These are phyloP conservation scores for Skeletonema marinoi DNA, from an alignment of 108 stramenopile genomes.

Conservation along the genomic window DNA sequence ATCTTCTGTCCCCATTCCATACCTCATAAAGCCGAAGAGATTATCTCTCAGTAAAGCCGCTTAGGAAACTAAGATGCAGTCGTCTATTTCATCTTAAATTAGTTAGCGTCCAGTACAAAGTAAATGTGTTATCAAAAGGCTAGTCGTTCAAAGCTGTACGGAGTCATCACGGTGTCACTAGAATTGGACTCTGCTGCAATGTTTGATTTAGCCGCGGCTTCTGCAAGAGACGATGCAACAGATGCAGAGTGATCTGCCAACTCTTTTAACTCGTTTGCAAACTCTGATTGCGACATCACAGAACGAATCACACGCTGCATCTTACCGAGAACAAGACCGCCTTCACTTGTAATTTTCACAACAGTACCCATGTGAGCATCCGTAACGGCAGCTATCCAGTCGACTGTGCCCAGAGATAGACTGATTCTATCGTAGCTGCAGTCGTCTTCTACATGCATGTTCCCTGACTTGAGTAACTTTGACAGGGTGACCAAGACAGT, in stretches of 20 bases:
- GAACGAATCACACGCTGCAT: slow-evolving; percentile 35
- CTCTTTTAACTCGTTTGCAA: slow-evolving; percentile 43
- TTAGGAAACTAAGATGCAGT: background rate
- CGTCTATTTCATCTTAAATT: background rate
- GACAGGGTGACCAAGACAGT: slow-evolving; percentile 36
- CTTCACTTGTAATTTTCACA: slow-evolving; percentile 35
- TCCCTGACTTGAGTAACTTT: slow-evolving; percentile 41
- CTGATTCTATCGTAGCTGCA: background rate
- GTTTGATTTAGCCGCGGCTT: background rate
- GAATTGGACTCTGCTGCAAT: background rate
- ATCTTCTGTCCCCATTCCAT: background rate
- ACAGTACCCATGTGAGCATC: slow-evolving; percentile 47
- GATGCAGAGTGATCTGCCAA: slow-evolving; percentile 9
- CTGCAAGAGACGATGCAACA: background rate
- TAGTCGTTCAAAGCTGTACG: slow-evolving; percentile 43
- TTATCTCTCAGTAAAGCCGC: background rate
- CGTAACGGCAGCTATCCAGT: slow-evolving; percentile 48
- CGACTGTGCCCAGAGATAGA: slow-evolving; percentile 30
- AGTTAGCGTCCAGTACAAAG: background rate
- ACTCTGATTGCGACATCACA: slow-evolving; percentile 32
- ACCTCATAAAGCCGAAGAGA: background rate
- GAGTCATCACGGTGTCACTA: slow-evolving; percentile 16
- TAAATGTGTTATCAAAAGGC: slow-evolving; percentile 12
- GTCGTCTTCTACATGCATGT: background rate
- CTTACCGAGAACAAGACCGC: slow-evolving; percentile 33